Base-by-base conservation (phyloP, 2,329 filamentous ascomycete species). In the Monilinia aucupariae region DNA sequence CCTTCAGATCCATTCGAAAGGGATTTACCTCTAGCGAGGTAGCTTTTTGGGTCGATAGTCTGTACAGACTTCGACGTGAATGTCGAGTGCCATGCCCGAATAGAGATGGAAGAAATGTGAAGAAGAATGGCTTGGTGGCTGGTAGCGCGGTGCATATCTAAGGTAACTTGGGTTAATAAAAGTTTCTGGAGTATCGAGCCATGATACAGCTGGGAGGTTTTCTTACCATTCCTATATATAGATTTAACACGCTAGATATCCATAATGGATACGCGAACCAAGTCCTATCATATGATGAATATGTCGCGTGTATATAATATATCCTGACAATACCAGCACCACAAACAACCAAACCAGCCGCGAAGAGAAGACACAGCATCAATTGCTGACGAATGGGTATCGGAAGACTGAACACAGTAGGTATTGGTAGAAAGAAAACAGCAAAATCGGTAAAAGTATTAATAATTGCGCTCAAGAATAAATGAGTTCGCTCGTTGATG, bases 381-480 rank as follows among this genome's bases (percentile, higher is more conserved):
- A 77, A 64, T 59, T 78, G 78, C 64, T 84, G 81, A 54, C 76
- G 78, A 17, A 68, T 66, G 1, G 80, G 78, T 60, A 84, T 73
- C 56, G 79, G 75, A 3, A 82, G 71, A 27, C 73, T 70, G 63
- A 77, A 71, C 2, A 82, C 75, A 3, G 77, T 78, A 20, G 75
- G 75, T 55, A 83, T 77, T 0, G 81, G 82, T 4, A 84, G 71
- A 0, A 79, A 69, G 51, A 81, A 80, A 41, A 82, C 78, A 22
- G 80, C 70, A 49, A 86, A 77, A 71, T 87, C 83, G 12, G 82
- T 84, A 48, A 80, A 69, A 50, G 85, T 85, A 72, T 86, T 86
- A 65, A 85, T 78, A 27, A 81, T 79, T 5, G 83, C 82, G 52
- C 83, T 77, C 43, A 78, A 77, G 34, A 82, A 76, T 39, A 84